Conservation (phyloP, 257 asterid genomes). For the Salvia hispanica region DNA sequence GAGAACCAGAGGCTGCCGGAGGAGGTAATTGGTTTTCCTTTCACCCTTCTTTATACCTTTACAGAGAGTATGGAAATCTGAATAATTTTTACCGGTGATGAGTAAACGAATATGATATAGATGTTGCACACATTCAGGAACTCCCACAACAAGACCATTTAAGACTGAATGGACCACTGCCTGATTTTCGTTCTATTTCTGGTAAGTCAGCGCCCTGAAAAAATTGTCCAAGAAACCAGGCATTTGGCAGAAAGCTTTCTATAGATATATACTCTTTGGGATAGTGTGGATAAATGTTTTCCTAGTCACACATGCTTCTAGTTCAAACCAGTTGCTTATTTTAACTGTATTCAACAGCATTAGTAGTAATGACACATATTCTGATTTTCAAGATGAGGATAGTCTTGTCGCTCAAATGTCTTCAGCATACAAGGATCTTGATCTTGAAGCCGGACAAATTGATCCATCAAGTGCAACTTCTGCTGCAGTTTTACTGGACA, state of each 20-base stretch:
- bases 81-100: too few relatives aligned
- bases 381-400: conserved; percentile 54
- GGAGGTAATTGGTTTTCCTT: conserved; percentile 56
- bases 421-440: conserved; percentile 58
- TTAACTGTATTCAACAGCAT: conserved; percentile 19
- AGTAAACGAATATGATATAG: too few relatives aligned
- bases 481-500: conserved; percentile 71
- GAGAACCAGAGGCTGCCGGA: conserved; percentile 68
- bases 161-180: conserved; percentile 60
- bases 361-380: too few relatives aligned
- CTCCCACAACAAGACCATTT: conserved; percentile 40
- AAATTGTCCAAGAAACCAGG: too few relatives aligned
- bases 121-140: too few relatives aligned
- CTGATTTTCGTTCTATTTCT: conserved; percentile 57
- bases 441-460: conserved; percentile 77
- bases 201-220: conserved; percentile 44
- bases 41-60: conserved; percentile 16
- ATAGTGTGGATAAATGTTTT: too few relatives aligned
- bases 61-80: too few relatives aligned
- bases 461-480: conserved; percentile 67
- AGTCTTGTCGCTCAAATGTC: conserved; percentile 56
- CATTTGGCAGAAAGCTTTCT: too few relatives aligned
- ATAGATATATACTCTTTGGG: too few relatives aligned
- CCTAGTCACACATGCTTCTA: too few relatives aligned
- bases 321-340: too few relatives aligned